Conservation (phyloP, 1,284 basidiomycete species). For the Ceraceosorus bombacis region DNA sequence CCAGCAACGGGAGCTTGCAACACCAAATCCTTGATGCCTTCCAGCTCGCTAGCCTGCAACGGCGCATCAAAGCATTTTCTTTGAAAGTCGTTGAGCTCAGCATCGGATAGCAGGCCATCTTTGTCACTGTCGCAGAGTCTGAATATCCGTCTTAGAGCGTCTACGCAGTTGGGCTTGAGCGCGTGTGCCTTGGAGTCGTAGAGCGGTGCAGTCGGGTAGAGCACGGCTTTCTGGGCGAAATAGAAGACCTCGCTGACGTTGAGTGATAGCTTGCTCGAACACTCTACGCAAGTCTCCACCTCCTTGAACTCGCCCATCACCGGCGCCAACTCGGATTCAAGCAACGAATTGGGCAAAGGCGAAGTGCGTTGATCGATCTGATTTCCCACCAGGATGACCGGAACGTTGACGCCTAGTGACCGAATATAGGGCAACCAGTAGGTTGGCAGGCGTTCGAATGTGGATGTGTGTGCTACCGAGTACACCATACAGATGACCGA, state of each 20-base stretch:
- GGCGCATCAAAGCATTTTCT: constrained; percentile 91
- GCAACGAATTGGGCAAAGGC: constrained; percentile 82
- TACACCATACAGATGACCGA: constrained; percentile 96
- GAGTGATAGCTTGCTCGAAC: constrained; percentile 66
- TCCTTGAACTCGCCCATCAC: constrained; percentile 48
- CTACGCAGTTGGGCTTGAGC: constrained; percentile 76
- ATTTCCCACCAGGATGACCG: constrained; percentile 94
- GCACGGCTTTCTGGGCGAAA: constrained; percentile 95
- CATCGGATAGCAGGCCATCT: constrained; percentile 79
- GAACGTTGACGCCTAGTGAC: constrained; percentile 80
- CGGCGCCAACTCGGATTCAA: constrained; percentile 62
- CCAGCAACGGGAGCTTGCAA: constrained; percentile 25
- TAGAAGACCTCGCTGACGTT: constrained; percentile 99
- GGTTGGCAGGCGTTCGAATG: constrained; percentile 93
- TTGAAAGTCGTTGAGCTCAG: constrained; percentile 94
- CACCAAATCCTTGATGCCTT: constrained; percentile 52
- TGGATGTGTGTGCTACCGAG: constrained; percentile 86
- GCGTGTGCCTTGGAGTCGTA: constrained; percentile 85
- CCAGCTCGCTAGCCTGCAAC: constrained; percentile 81
- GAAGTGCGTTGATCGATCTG: constrained; percentile 93
- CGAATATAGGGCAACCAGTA: constrained; percentile 98
- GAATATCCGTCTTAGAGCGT: constrained; percentile 86
- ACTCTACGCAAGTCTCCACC: constrained; percentile 96
- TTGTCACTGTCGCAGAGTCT: constrained; percentile 91
- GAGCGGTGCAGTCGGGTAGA: constrained; percentile 91